phyloP scores from a whole-genome alignment of 2,329 filamentous ascomycete genomes.

The Pseudogymnoascus sp. region DNA sequence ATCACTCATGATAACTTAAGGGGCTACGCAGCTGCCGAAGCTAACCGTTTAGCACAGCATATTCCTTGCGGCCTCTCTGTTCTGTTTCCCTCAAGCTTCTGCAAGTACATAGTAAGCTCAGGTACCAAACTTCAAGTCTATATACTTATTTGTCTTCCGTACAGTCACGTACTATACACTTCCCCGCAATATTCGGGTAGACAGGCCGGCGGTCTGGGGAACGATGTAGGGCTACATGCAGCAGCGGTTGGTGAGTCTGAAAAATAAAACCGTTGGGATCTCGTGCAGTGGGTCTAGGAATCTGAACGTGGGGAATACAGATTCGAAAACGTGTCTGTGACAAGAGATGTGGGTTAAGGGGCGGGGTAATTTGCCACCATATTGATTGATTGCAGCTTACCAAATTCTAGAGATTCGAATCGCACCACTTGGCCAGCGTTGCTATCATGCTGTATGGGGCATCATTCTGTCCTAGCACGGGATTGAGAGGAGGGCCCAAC shows the following conservation, averaged over 20 bases:
- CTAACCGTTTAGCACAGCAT: not conserved
- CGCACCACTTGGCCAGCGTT: not conserved
- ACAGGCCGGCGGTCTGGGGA: not conserved
- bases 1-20: not conserved
- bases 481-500: not conserved
- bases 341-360: not conserved
- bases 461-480: not conserved
- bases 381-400: not conserved
- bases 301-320: not conserved
- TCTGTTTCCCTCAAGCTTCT: not conserved
- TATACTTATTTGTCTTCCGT: slow-evolving; percentile 4
- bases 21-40: not conserved
- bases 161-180: not conserved
- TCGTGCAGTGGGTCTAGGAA: not conserved
- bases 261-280: not conserved
- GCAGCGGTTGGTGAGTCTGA: not conserved
- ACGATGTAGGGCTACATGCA: not conserved
- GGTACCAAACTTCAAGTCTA: not conserved
- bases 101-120: not conserved
- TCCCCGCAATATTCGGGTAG: not conserved
- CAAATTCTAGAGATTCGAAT: not conserved
- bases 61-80: not conserved
- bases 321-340: not conserved
- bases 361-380: slow-evolving; percentile 1
- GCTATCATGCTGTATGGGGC: not conserved